Evolutionary conservation across 768 basidiomycete species (phyloP), one percentile per base, ranked within the genome.

Genomic region (Candolleomyces aberdarensis): DNA sequence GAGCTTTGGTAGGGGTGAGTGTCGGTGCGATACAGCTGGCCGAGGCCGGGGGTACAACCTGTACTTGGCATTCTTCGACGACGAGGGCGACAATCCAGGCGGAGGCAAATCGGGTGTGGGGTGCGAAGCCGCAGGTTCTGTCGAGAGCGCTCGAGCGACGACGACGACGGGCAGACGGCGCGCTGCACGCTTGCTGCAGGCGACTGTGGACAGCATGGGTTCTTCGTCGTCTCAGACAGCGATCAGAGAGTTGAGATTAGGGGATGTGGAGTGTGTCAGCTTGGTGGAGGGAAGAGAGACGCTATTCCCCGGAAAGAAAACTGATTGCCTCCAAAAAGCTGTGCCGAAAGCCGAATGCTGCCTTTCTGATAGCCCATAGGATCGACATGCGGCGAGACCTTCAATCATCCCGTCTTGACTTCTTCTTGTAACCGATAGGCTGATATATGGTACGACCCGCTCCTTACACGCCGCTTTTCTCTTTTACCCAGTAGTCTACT

Each of bases 11-110:
- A 88, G 74, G 5, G 71, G 63, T 15, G 71, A 60, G 63, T 74
- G 74, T 6, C 69, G 57, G 64, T 74, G 73, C 15, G 79, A 73
- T 11, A 68, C 67, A 7, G 79, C 75, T 46, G 81, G 81, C 1
- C 83, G 74, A 13, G 83, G 83, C 19, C 75, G 76, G 1, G 78
- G 81, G 64, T 82, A 78, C 10, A 83, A 72, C 51, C 77, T 74
- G 39, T 74, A 71, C 62, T 75, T 76, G 56, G 67, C 52, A 39
- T 60, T 66, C 53, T 59, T 69, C 50, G 64, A 59, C 1, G 50
- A 22, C 14, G 54, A 49, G 13, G 63, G 58, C 29, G 61, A 54
- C 54, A 62, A 56, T 5, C 57, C 54, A 9, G 55, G 63, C 41
- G 58, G 60, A 57, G 60, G 62, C 26, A 54, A 53, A 53, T 58